These are phyloP conservation scores for Bryum argenteum DNA, from an alignment of 225 moss, liverwort and hornwort species.

Conservation along the genomic window DNA sequence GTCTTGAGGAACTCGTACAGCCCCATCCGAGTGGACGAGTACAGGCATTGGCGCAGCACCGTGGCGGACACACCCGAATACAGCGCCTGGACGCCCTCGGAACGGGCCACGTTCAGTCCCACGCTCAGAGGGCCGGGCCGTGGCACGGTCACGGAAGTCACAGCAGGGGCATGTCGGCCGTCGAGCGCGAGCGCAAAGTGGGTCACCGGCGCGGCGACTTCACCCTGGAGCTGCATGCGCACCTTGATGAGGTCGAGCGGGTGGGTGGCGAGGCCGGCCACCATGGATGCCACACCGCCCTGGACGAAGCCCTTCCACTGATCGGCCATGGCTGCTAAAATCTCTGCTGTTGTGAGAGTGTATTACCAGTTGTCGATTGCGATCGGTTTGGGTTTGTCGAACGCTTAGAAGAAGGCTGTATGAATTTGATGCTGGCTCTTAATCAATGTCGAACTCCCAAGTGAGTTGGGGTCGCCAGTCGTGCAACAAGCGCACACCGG, in stretches of 20 bases:
- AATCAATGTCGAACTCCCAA: constrained; percentile 9
- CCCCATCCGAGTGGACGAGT: constrained; percentile 47
- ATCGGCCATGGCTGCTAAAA: constrained; percentile 11
- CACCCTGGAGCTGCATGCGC: constrained; percentile 89
- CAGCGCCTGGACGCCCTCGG: constrained; percentile 33
- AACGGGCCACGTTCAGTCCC: constrained; percentile 33
- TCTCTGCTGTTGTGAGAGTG: too few species aligned
- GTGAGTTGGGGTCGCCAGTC: constrained; percentile 13
- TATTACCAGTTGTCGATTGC: too few species aligned
- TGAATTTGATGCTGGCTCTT: background rate
- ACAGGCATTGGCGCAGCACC: constrained; percentile 23
- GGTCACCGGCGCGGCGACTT: constrained; percentile 11
- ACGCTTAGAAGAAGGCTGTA: background rate
- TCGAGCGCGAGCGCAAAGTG: constrained; percentile 14
- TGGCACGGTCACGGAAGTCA: background rate
- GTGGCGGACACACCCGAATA: constrained; percentile 47
- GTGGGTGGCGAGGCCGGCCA: constrained; percentile 70
- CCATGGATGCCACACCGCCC: constrained; percentile 73
- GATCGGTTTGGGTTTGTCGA: too few species aligned
- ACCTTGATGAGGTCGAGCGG: constrained; percentile 82
- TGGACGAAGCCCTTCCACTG: constrained; percentile 73
- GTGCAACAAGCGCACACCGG: constrained; percentile 37
- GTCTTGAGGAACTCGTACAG: constrained; percentile 39
- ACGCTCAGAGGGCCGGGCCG: constrained; percentile 33
- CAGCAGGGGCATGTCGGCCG: background rate